These are phyloP conservation scores for Phialophora chinensis DNA, from an alignment of 2,329 filamentous ascomycete genomes.

Conservation along the genomic window DNA sequence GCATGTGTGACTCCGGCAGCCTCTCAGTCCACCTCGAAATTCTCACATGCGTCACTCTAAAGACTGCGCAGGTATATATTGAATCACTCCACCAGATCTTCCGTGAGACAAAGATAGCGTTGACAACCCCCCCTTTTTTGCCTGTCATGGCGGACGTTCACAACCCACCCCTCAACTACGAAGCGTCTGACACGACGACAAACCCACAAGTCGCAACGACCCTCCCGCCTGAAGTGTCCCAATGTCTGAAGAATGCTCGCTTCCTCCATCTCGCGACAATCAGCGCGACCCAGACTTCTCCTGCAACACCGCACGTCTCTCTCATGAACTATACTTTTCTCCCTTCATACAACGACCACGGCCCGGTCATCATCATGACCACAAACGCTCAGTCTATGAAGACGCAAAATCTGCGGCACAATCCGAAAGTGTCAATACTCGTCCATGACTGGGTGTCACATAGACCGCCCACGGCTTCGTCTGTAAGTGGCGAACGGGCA, in stretches of 20 bases:
- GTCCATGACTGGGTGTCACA: slow-evolving; percentile 98
- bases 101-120: not conserved
- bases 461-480: slow-evolving; percentile 73
- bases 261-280: slow-evolving; percentile 97
- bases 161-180: slow-evolving; percentile 74
- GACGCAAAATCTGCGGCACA: slow-evolving; percentile 78
- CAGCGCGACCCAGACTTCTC: slow-evolving; percentile 43
- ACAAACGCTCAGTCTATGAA: slow-evolving; percentile 75
- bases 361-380: slow-evolving; percentile 94
- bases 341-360: slow-evolving; percentile 51
- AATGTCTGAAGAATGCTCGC: slow-evolving; percentile 90
- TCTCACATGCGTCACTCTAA: not conserved
- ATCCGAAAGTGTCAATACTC: slow-evolving; percentile 88
- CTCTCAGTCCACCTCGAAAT: slow-evolving; percentile 2
- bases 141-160: slow-evolving; percentile 52
- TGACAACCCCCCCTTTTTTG: not conserved
- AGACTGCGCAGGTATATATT: not conserved
- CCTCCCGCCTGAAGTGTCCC: slow-evolving; percentile 82
- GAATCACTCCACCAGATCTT: not conserved
- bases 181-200: slow-evolving; percentile 74
- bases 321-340: slow-evolving; percentile 99
- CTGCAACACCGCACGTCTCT: slow-evolving; percentile 86
- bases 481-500: slow-evolving; percentile 58
- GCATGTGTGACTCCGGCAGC: slow-evolving; percentile 11
- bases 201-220: slow-evolving; percentile 71